phyloP scores from a whole-genome alignment of 2,329 filamentous ascomycete genomes.

The Calonectria ilicicola region DNA sequence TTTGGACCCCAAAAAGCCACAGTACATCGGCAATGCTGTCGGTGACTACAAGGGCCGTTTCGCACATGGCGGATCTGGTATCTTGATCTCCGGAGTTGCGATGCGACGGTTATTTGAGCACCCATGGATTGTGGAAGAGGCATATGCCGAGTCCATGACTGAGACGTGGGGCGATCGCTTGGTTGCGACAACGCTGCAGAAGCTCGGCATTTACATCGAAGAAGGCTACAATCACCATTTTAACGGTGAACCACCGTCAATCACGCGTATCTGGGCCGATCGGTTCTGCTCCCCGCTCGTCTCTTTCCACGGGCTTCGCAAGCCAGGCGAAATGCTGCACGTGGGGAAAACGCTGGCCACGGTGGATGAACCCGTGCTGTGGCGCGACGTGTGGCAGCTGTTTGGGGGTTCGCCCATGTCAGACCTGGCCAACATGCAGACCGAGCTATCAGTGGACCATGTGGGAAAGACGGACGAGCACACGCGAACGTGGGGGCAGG shows the following conservation, averaged over 20 bases:
- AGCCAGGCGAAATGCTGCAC: constrained; percentile 57
- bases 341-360: constrained; percentile 56
- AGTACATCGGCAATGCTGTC: constrained; percentile 68
- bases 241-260: constrained; percentile 64
- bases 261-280: constrained; percentile 62
- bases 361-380: constrained; percentile 56
- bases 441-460: constrained; percentile 58
- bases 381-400: constrained; percentile 63
- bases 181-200: constrained; percentile 64
- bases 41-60: constrained; percentile 68
- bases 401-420: constrained; percentile 57
- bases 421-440: constrained; percentile 50
- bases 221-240: constrained; percentile 66
- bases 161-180: constrained; percentile 67
- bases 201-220: constrained; percentile 66
- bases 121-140: constrained; percentile 55
- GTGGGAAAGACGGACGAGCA: constrained; percentile 62
- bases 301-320: constrained; percentile 64
- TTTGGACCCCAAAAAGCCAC: constrained; percentile 58
- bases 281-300: constrained; percentile 66
- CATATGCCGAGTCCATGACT: constrained; percentile 61
- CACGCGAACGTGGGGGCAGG: constrained; percentile 51
- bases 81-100: constrained; percentile 64
- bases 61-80: constrained; percentile 67
- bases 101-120: constrained; percentile 60